These are phyloP conservation scores for Hypoxylon sp. DNA, from an alignment of 2,329 filamentous ascomycete genomes.

Conservation along the genomic window DNA sequence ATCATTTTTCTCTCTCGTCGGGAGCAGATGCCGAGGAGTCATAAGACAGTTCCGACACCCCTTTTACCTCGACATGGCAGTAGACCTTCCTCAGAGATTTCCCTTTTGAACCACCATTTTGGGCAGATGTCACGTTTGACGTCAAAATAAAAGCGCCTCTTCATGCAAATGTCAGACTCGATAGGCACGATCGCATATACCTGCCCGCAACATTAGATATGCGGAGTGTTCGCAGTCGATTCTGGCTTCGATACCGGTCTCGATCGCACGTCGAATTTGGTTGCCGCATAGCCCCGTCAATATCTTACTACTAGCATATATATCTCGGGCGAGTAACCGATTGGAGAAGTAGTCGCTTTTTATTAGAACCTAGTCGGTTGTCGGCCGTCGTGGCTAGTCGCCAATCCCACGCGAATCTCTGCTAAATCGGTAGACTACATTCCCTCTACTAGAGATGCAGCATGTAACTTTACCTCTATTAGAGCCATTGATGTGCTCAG, in stretches of 20 bases:
- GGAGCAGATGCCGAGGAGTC: constrained; percentile 19
- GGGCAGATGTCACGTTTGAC: constrained; percentile 29
- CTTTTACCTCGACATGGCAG: not conserved
- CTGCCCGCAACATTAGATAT: constrained; percentile 29
- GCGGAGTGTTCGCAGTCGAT: constrained; percentile 10
- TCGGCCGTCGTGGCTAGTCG: constrained; percentile 6
- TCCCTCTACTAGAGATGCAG: not conserved
- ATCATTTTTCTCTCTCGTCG: not conserved
- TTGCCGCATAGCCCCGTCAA: constrained; percentile 40
- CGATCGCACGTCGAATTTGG: constrained; percentile 15
- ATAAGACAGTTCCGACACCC: not conserved
- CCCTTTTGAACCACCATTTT: not conserved
- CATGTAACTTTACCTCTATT: constrained; percentile 4
- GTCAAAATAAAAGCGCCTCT: constrained; percentile 27
- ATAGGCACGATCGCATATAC: constrained; percentile 41
- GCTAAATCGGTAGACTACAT: constrained; percentile 18
- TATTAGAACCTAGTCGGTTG: constrained; percentile 7
- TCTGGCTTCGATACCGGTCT: constrained; percentile 15
- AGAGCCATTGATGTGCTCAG: constrained; percentile 11
- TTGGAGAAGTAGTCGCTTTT: constrained; percentile 9
- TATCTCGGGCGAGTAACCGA: constrained; percentile 1
- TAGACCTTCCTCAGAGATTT: not conserved
- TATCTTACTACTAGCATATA: constrained; percentile 7
- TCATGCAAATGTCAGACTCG: constrained; percentile 21
- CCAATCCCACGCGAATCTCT: constrained; percentile 8